Percentiles rank a stretch among this genome's conserved stretches.
phyloP scores from a whole-genome alignment of 139 green algal species.

The Pycnococcus provasolii region DNA sequence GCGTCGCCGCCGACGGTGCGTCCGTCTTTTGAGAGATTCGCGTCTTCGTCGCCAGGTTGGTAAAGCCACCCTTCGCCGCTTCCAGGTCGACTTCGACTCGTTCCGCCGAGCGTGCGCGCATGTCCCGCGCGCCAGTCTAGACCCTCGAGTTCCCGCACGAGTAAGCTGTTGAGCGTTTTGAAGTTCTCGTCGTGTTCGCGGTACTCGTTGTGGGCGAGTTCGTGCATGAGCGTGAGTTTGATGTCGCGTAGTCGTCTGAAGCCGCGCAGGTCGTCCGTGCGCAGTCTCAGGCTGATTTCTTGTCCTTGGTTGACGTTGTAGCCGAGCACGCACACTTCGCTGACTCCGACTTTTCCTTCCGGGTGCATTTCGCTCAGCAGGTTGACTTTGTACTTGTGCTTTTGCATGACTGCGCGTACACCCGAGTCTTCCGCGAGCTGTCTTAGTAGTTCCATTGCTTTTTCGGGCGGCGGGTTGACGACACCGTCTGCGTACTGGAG shows the following conservation, averaged over 20 bases:
- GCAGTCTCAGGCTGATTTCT: slow-evolving; percentile 69
- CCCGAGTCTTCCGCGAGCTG: slow-evolving; percentile 49
- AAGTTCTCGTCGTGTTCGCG: slow-evolving; percentile 69
- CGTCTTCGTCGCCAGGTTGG: too few relatives aligned
- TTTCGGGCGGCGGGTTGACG: not conserved
- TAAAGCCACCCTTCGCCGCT: too few relatives aligned
- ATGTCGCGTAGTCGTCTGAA: slow-evolving; percentile 62
- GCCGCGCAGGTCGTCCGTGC: slow-evolving; percentile 69
- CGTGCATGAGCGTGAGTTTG: slow-evolving; percentile 67
- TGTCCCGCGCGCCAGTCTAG: too few relatives aligned
- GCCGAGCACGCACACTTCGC: slow-evolving; percentile 32
- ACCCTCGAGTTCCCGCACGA: too few relatives aligned
- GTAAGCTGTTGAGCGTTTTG: slow-evolving; percentile 38
- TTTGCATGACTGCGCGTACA: slow-evolving; percentile 60
- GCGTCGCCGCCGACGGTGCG: too few relatives aligned
- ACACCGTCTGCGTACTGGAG: too few relatives aligned
- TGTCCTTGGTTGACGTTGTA: slow-evolving; percentile 58
- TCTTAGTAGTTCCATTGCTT: slow-evolving; percentile 54
- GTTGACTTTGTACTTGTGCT: slow-evolving; percentile 48
- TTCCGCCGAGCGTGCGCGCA: too few relatives aligned
- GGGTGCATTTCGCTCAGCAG: slow-evolving; percentile 75
- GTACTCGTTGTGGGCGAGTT: slow-evolving; percentile 64
- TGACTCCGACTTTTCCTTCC: slow-evolving; percentile 38
- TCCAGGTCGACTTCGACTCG: too few relatives aligned
- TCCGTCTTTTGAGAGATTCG: too few relatives aligned